Evolutionary conservation across 176 grass and related monocot genomes (phyloP).

Genomic region (sorghum (Sorghum bicolor)): Sorghum_bicolor_NCBIv3 NC_012872.2:65067001-65067500

Average conservation of each 20-base stretch:
- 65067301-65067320: constrained; percentile 15
- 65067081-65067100: neutral
- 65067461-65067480: neutral
- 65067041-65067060: constrained; percentile 12
- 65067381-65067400: constrained; percentile 3
- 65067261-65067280: neutral
- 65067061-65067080: constrained; percentile 2
- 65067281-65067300: neutral
- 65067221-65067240: constrained; percentile 25
- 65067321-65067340: neutral
- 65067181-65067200: constrained; percentile 1
- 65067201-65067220: neutral
- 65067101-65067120: neutral
- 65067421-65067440: neutral
- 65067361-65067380: neutral
- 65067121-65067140: neutral
- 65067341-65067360: neutral
- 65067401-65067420: constrained; percentile 2
- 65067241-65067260: neutral
- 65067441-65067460: constrained; percentile 5
- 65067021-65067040: neutral
- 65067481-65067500: constrained; percentile 18
- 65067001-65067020: neutral
- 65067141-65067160: neutral
- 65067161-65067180: neutral